phyloP scores from a whole-genome alignment of 805 yeast genomes.

The Yarrowia keelungensis region DNA sequence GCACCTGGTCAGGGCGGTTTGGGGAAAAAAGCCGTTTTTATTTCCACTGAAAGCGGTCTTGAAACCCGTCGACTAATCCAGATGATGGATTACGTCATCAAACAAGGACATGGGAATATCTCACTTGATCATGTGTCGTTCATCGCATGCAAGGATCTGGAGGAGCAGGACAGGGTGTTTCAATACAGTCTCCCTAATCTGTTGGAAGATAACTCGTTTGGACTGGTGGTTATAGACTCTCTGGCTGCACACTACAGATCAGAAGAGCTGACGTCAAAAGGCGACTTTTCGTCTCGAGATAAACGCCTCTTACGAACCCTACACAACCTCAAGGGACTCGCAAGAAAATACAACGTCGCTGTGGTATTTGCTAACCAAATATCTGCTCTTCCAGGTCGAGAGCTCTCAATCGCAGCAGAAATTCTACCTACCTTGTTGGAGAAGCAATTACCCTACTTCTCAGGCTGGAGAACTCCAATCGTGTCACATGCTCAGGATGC shows the following conservation, averaged over 20 bases:
- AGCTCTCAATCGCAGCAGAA: constrained; percentile 46
- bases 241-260: constrained; percentile 78
- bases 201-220: constrained; percentile 54
- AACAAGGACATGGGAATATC: constrained; percentile 43
- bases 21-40: constrained; percentile 63
- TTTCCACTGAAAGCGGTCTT: constrained; percentile 78
- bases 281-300: constrained; percentile 3
- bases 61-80: constrained; percentile 70
- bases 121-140: constrained; percentile 55
- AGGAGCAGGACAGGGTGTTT: constrained; percentile 74
- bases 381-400: constrained; percentile 59
- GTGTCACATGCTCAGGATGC: not conserved
- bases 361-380: constrained; percentile 82
- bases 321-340: constrained; percentile 58
- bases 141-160: constrained; percentile 69
- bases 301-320: constrained; percentile 50
- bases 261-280: constrained; percentile 45
- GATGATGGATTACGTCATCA: constrained; percentile 49
- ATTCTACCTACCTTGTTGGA: constrained; percentile 57
- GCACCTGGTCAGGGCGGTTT: constrained; percentile 58
- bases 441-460: constrained; percentile 72
- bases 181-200: constrained; percentile 72
- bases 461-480: constrained; percentile 66
- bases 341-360: constrained; percentile 59
- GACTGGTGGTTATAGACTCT: constrained; percentile 76